A percentile compares a stretch with the other conserved stretches of the same genome.
These are phyloP conservation scores for Ascochyta fabae DNA, from an alignment of 2,329 filamentous ascomycete species.

Conservation along the genomic window DNA sequence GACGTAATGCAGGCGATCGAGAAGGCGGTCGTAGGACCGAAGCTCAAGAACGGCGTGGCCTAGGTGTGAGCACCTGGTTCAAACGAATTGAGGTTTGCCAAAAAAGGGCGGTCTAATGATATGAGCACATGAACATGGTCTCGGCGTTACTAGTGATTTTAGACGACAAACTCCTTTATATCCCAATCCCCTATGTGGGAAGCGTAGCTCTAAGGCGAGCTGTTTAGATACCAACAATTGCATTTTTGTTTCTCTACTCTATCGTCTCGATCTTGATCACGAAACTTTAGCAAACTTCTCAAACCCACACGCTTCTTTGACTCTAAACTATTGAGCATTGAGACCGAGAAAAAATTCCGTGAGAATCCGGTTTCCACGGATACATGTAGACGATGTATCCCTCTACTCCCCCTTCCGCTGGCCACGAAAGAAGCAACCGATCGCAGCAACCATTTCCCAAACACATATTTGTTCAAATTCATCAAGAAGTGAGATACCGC, in stretches of 20 bases:
- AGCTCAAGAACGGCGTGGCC: conserved; percentile 39
- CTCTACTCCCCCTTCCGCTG: no score
- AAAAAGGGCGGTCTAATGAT: conserved; percentile 22
- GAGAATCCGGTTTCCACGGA: no score
- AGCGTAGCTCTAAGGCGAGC: conserved; percentile 21
- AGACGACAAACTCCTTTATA: conserved; percentile 24
- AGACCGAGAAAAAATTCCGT: no score
- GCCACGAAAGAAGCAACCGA: no score
- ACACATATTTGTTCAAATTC: no score
- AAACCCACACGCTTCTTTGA: no score
- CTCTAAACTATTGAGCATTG: no score
- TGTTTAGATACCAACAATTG: conserved; percentile 16
- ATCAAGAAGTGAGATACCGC: no score
- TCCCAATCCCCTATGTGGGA: conserved; percentile 18
- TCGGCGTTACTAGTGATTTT: conserved; percentile 18
- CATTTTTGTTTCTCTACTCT: background rate
- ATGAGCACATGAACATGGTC: conserved; percentile 14
- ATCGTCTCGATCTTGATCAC: background rate
- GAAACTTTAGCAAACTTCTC: no score
- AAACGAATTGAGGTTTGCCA: background rate
- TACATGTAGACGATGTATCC: no score
- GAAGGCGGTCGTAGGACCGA: conserved; percentile 67
- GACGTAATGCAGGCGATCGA: conserved; percentile 87
- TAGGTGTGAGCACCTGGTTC: background rate
- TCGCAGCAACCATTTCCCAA: no score